Conservation (phyloP, 2,329 filamentous ascomycete species). For the Fusarium aywerte region DNA sequence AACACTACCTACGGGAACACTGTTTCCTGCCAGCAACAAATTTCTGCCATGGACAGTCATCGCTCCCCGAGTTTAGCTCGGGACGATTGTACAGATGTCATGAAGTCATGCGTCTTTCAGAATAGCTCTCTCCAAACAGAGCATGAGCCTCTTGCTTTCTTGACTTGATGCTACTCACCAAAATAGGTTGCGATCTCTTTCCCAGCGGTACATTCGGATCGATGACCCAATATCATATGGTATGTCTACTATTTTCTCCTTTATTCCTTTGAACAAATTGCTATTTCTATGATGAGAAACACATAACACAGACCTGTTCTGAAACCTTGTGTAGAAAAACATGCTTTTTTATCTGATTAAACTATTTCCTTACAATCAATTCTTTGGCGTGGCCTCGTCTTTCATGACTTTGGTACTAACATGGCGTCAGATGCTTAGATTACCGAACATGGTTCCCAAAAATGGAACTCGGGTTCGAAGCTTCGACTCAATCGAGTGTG, state of each 20-base stretch:
- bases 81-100: neutral
- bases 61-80: too few species aligned
- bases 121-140: neutral
- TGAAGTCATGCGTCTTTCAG: constrained; percentile 1
- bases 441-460: constrained; percentile 14
- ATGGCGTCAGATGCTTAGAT: constrained; percentile 7
- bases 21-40: neutral
- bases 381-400: constrained; percentile 8
- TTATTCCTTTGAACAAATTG: neutral
- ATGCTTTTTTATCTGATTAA: constrained; percentile 44
- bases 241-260: constrained; percentile 17
- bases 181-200: neutral
- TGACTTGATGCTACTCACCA: constrained; percentile 5
- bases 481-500: constrained; percentile 9
- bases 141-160: neutral
- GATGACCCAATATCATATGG: neutral
- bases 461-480: constrained; percentile 24
- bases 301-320: constrained; percentile 53
- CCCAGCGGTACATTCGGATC: neutral
- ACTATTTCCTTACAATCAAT: constrained; percentile 15
- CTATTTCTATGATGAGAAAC: constrained; percentile 46
- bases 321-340: constrained; percentile 48
- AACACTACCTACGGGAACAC: neutral
- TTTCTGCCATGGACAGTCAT: neutral
- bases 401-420: constrained; percentile 28